Evolutionary conservation across 108 stramenopile species (phyloP).

Genomic region (Nitzschia sp.): DNA sequence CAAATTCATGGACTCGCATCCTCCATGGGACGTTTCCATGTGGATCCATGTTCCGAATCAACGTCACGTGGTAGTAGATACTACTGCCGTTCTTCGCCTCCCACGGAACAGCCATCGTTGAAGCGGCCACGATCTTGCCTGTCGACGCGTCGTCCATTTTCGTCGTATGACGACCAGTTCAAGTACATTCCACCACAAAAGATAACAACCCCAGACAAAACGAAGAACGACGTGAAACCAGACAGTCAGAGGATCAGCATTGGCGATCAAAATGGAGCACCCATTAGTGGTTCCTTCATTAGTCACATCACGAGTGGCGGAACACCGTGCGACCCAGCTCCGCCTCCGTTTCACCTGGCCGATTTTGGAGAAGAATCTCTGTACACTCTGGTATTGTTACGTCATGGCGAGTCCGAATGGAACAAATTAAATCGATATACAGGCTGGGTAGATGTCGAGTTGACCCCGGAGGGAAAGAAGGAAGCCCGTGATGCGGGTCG

Average conservation of each 20-base stretch:
- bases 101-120: neutral
- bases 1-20: no score
- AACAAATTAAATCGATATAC: constrained; percentile 79
- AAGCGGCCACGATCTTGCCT: constrained; percentile 1
- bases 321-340: constrained; percentile 61
- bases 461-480: constrained; percentile 69
- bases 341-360: constrained; percentile 60
- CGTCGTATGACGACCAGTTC: neutral
- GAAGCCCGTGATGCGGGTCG: constrained; percentile 81
- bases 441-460: constrained; percentile 83
- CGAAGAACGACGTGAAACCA: no score
- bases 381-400: constrained; percentile 74
- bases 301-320: constrained; percentile 56
- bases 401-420: constrained; percentile 87
- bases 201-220: neutral
- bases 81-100: no score
- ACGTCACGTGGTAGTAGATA: no score
- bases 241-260: no score
- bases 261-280: neutral
- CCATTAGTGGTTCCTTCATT: constrained; percentile 4
- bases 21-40: no score
- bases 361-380: constrained; percentile 75
- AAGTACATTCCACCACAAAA: neutral
- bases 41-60: no score
- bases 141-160: neutral